A percentile compares a stretch with the other conserved stretches of the same genome.
These are phyloP conservation scores for Schizosaccharomyces osmophilus DNA, from an alignment of 805 yeast genomes.

Conservation along the genomic window DNA sequence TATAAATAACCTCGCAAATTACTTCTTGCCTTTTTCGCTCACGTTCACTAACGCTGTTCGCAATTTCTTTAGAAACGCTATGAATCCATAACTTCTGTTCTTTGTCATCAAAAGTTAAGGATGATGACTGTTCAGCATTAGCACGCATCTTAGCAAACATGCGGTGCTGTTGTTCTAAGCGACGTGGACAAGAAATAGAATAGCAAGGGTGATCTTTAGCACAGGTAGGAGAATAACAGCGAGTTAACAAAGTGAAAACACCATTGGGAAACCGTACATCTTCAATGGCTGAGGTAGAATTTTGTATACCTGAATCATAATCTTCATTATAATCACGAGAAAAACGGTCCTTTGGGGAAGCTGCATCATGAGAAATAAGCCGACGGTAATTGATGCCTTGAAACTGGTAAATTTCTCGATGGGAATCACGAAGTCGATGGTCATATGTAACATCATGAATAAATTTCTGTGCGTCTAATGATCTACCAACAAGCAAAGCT, in stretches of 20 bases:
- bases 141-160: conserved; percentile 72
- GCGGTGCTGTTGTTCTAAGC: conserved; percentile 87
- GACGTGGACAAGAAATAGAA: conserved; percentile 85
- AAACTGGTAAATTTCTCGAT: conserved; percentile 68
- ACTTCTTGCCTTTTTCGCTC: conserved; percentile 88
- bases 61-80: conserved; percentile 56
- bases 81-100: conserved; percentile 80
- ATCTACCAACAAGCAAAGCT: conserved; percentile 69
- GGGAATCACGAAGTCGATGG: conserved; percentile 73
- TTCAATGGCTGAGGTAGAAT: not conserved
- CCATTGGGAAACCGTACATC: conserved; percentile 37
- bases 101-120: conserved; percentile 22
- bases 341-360: not conserved
- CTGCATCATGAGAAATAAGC: not conserved
- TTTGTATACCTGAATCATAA: not conserved
- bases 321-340: not conserved
- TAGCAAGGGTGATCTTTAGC: conserved; percentile 70
- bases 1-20: conserved; percentile 76
- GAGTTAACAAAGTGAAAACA: conserved; percentile 74
- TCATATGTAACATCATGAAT: conserved; percentile 92
- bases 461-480: conserved; percentile 79
- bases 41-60: conserved; percentile 53
- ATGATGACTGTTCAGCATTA: conserved; percentile 41
- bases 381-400: conserved; percentile 4
- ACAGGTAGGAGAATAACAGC: conserved; percentile 93